Percentiles rank a stretch among this genome's conserved stretches.
phyloP scores from a whole-genome alignment of 306 rosid species.

The Prunus salicina region DNA sequence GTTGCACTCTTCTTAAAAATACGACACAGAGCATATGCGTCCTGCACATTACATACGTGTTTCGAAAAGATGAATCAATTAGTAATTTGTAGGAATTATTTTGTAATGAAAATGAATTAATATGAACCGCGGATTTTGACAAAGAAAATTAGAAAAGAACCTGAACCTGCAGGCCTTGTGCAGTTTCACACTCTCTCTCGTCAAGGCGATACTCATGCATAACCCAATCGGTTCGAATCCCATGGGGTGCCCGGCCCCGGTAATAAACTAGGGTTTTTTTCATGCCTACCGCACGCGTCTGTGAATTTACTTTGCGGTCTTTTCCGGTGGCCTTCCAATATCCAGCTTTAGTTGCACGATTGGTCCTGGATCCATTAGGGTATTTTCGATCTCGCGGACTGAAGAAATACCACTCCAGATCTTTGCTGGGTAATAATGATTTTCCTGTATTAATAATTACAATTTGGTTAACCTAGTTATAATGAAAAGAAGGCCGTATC shows the following conservation, averaged over 20 bases:
- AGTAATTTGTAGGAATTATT: background rate
- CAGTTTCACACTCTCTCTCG: slow-evolving; percentile 67
- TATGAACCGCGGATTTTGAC: background rate
- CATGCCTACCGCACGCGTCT: slow-evolving; percentile 65
- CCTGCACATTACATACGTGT: slow-evolving; percentile 35
- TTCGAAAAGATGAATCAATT: background rate
- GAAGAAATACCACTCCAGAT: slow-evolving; percentile 94
- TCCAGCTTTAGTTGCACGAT: slow-evolving; percentile 85
- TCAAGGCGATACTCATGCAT: slow-evolving; percentile 97
- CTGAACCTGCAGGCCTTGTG: slow-evolving; percentile 64
- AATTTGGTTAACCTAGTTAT: background rate
- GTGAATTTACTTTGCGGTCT: slow-evolving; percentile 78
- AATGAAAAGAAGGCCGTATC: no score
- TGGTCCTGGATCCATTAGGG: slow-evolving; percentile 94
- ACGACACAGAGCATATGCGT: slow-evolving; percentile 89
- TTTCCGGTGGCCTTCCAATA: slow-evolving; percentile 98
- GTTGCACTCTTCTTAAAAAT: slow-evolving; percentile 70
- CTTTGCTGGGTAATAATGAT: slow-evolving; percentile 86
- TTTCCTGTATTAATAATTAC: slow-evolving; percentile 43
- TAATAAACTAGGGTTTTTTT: slow-evolving; percentile 96
- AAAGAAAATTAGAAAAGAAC: background rate
- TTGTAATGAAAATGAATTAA: background rate
- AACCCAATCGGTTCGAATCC: slow-evolving; percentile 83
- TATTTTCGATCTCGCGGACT: slow-evolving; percentile 89
- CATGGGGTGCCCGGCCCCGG: slow-evolving; percentile 92